These are phyloP conservation scores for Xanthoconium separans DNA, from an alignment of 1,284 basidiomycete species.

Conservation along the genomic window DNA sequence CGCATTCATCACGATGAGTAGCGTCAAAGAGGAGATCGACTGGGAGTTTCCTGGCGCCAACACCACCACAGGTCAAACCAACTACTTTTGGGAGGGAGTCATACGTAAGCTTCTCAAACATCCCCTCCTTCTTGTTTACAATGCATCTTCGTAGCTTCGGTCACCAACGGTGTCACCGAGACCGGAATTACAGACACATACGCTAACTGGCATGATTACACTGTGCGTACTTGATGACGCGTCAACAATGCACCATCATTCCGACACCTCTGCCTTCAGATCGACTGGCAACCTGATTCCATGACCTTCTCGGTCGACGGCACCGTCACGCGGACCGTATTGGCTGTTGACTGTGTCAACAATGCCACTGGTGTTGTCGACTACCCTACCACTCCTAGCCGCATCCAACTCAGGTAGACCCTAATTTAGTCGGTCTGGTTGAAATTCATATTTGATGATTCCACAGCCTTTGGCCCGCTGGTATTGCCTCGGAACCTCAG, in stretches of 20 bases:
- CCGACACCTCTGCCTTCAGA: slow-evolving; percentile 36
- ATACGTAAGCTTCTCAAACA: slow-evolving; percentile 53
- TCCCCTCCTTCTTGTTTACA: not conserved
- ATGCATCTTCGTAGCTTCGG: slow-evolving; percentile 29
- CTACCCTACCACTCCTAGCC: slow-evolving; percentile 76
- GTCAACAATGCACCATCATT: not conserved
- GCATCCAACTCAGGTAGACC: slow-evolving; percentile 70
- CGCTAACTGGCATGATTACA: slow-evolving; percentile 73
- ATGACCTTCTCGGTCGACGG: slow-evolving; percentile 73
- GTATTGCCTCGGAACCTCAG: slow-evolving; percentile 53
- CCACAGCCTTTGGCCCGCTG: slow-evolving; percentile 75
- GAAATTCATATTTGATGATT: slow-evolving; percentile 3
- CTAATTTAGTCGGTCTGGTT: not conserved
- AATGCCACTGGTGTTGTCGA: slow-evolving; percentile 46
- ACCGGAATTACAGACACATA: slow-evolving; percentile 59
- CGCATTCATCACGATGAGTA: slow-evolving; percentile 84
- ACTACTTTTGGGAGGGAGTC: slow-evolving; percentile 76
- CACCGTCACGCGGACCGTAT: slow-evolving; percentile 64
- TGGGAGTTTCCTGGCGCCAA: slow-evolving; percentile 74
- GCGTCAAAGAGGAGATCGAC: slow-evolving; percentile 84
- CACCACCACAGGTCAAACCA: slow-evolving; percentile 69
- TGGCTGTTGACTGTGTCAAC: slow-evolving; percentile 56
- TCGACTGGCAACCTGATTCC: slow-evolving; percentile 74
- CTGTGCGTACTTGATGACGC: slow-evolving; percentile 43
- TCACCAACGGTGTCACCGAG: slow-evolving; percentile 47